Percentiles rank a stretch among this genome's conserved stretches.
phyloP scores from a whole-genome alignment of 2,329 filamentous ascomycete genomes.

The Exophiala sp. region DNA sequence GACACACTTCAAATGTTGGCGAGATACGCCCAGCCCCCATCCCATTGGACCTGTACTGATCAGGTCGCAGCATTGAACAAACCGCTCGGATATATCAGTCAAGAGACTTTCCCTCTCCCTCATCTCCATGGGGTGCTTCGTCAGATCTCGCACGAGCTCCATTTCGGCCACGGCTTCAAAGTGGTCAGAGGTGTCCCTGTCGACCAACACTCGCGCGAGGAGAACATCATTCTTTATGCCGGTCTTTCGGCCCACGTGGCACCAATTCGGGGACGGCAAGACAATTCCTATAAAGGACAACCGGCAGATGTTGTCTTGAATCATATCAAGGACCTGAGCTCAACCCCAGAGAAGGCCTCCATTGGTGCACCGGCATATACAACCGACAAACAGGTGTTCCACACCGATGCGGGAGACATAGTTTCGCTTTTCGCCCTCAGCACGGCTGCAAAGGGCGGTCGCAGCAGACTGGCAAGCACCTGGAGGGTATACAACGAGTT shows the following conservation, averaged over 20 bases:
- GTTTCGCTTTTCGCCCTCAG: slow-evolving; percentile 46
- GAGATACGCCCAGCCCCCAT: background rate
- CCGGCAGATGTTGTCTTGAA: slow-evolving; percentile 50
- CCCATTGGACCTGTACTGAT: background rate
- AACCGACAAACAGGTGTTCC: slow-evolving; percentile 52
- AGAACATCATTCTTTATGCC: slow-evolving; percentile 39
- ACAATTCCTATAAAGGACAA: slow-evolving; percentile 41
- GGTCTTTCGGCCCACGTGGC: slow-evolving; percentile 42
- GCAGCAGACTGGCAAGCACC: slow-evolving; percentile 49
- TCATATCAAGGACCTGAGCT: slow-evolving; percentile 58
- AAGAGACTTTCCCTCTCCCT: slow-evolving; percentile 42
- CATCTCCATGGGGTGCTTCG: slow-evolving; percentile 33
- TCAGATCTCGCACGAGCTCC: slow-evolving; percentile 34
- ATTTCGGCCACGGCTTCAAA: slow-evolving; percentile 41
- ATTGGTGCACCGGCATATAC: slow-evolving; percentile 44
- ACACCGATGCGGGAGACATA: slow-evolving; percentile 52
- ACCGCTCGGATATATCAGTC: slow-evolving; percentile 38
- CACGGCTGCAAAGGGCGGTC: slow-evolving; percentile 46
- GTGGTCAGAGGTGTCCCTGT: slow-evolving; percentile 41
- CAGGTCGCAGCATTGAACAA: slow-evolving; percentile 29
- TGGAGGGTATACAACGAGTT: slow-evolving; percentile 53
- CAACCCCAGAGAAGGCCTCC: slow-evolving; percentile 34
- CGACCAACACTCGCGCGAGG: slow-evolving; percentile 34
- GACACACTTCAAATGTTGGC: slow-evolving; percentile 38
- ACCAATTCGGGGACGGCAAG: slow-evolving; percentile 38